Base-by-base conservation (phyloP, 148 eudicot genomes). In the Camellia granthamiana region DNA sequence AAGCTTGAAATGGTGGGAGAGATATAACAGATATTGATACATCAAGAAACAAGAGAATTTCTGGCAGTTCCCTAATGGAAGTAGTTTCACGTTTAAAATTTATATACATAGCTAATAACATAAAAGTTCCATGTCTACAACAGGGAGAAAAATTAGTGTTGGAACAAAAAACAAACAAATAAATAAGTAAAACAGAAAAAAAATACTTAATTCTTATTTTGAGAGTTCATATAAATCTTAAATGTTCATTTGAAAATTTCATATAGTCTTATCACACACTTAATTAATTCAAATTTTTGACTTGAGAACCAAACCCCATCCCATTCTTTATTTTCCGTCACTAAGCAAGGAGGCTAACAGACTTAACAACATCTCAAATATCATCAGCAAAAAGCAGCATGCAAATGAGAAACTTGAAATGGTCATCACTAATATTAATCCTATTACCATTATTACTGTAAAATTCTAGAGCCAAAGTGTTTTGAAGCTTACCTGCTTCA, bases 401-500 rank as follows among this genome's bases (percentile, higher is more conserved):
- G 64, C 66, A 41, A 59, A 59, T 56, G 66, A 58, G 44, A 42
- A 75, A 59, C 77, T 75, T 58, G 10, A 9, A 75, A 18, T 1
- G 15, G 54, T 47, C 51, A 2, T 47, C 5, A 47, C 69, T 42
- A 65, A 8, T 41, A 67, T 47, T 5, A 67, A 19, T 77, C 58
- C 30, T 38, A 64, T 41, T 18, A 38, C 5, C 18, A 56, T 18
- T 8, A 77, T 55, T 66, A 23, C 46, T 52, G 13, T 70, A 54
- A n/a, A 78, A 7, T 19, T 69, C 68, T 19, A 52, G 18, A 58
- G 23, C 68, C 18, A 18, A 60, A 47, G 42, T 16, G 10, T 67
- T 38, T 52, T 16, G 23, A 47, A 79, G 64, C 83, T 79, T 79
- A 91, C 92, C 84, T 91, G 92, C 81, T 89, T 84, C 81, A 89